Conservation (phyloP, 108 stramenopile genomes). For the Epithemia pelagica region DNA sequence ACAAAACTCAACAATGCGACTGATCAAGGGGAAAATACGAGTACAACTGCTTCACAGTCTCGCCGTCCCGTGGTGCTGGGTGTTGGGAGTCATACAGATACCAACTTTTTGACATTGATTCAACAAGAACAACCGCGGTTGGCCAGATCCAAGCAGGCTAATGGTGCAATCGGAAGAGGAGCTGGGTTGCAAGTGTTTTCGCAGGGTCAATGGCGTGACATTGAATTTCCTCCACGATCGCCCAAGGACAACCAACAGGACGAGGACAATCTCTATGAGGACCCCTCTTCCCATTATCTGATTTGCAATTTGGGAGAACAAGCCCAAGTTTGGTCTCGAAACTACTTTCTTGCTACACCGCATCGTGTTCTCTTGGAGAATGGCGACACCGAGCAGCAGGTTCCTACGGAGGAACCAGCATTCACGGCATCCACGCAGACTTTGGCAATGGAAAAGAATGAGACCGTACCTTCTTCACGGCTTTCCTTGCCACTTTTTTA, state of each 20-base stretch:
- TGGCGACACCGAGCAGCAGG: background rate
- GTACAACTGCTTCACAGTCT: too few species aligned
- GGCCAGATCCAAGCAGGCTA: background rate
- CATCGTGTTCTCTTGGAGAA: conserved; percentile 41
- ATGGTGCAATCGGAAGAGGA: too few species aligned
- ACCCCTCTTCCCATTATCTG: conserved; percentile 14
- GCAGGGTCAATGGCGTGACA: conserved; percentile 56
- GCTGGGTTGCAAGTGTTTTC: conserved; percentile 53
- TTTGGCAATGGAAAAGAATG: background rate
- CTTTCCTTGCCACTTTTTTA: conserved; percentile 56
- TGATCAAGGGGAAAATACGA: too few species aligned
- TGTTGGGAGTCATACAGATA: conserved; percentile 64
- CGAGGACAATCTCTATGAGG: background rate
- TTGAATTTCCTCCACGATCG: conserved; percentile 15
- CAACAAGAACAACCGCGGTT: background rate
- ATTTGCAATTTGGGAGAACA: conserved; percentile 69
- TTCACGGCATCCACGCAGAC: background rate
- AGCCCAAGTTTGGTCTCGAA: conserved; percentile 39
- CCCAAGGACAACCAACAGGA: conserved; percentile 5
- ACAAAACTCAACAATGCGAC: too few species aligned
- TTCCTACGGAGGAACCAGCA: background rate
- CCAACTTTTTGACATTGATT: conserved; percentile 56
- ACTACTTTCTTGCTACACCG: conserved; percentile 63
- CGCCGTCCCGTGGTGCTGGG: conserved; percentile 36
- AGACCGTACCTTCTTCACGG: conserved; percentile 13